Conservation (phyloP, 139 green algal genomes). For the Pedinophyceae sp. region DNA sequence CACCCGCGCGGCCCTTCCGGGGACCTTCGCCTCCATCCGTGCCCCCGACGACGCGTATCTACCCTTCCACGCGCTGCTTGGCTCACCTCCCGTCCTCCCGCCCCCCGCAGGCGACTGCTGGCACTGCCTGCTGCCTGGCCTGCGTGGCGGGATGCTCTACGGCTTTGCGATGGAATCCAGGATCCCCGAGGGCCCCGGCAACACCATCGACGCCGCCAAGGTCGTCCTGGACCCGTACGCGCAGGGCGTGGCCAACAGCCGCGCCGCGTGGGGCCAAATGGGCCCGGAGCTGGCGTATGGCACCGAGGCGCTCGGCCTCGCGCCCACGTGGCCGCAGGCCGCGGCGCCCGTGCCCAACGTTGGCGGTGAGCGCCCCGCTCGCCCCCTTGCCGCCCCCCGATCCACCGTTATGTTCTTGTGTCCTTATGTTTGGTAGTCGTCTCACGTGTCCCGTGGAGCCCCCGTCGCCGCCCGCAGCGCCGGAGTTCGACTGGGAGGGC, state of each 20-base stretch:
- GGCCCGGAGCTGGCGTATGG: slow-evolving; percentile 45
- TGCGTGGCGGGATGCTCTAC: slow-evolving; percentile 52
- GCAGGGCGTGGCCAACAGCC: slow-evolving; percentile 38
- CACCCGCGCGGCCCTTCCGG: too few relatives aligned
- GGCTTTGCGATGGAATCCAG: slow-evolving; percentile 7
- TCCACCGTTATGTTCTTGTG: neutral
- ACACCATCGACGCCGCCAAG: slow-evolving; percentile 15
- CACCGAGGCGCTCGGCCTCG: slow-evolving; percentile 29
- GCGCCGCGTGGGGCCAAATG: slow-evolving; percentile 57
- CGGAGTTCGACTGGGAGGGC: slow-evolving; percentile 30
- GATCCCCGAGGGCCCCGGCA: slow-evolving; percentile 8
- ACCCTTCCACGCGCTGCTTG: neutral
- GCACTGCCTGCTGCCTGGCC: slow-evolving; percentile 59
- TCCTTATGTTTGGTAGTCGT: neutral
- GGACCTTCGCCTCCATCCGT: neutral
- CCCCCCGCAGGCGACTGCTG: slow-evolving; percentile 47
- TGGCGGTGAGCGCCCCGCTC: neutral
- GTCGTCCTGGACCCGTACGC: slow-evolving; percentile 89
- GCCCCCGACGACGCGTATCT: neutral
- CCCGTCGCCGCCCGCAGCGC: neutral
- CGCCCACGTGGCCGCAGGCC: slow-evolving; percentile 68
- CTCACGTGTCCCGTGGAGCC: neutral
- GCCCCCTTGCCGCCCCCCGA: neutral
- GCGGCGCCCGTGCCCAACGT: slow-evolving; percentile 27
- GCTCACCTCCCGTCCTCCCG: neutral